Percentiles rank a stretch among this genome's conserved stretches.
Conservation (phyloP, 164 flowering plant genomes). For the Liriodendron chinense region DNA sequence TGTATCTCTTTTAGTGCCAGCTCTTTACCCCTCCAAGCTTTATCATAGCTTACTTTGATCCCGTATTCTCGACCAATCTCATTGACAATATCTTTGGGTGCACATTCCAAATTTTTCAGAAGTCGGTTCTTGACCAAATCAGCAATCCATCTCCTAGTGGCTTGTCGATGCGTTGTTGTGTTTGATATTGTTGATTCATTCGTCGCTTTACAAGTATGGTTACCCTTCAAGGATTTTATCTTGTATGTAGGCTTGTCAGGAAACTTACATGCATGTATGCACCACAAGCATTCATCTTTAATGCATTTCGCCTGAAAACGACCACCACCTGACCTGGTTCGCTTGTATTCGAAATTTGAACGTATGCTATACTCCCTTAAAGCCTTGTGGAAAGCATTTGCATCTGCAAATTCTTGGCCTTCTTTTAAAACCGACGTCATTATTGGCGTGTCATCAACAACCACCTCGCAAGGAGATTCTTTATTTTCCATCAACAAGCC, state of each 20-base stretch:
- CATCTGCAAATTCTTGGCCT: constrained; percentile 6
- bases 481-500: no score
- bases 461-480: not conserved
- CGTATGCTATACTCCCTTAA: not conserved
- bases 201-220: not conserved
- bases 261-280: constrained; percentile 1
- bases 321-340: not conserved
- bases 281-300: not conserved
- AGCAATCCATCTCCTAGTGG: constrained; percentile 2
- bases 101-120: not conserved
- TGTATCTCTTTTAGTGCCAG: not conserved
- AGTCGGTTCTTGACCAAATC: not conserved
- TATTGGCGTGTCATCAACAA: not conserved
- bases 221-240: not conserved
- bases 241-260: not conserved
- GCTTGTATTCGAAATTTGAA: not conserved
- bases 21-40: not conserved
- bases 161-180: not conserved
- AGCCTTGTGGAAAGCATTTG: not conserved
- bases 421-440: not conserved
- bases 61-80: not conserved
- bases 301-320: not conserved
- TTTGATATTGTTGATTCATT: no score
- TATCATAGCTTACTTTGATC: not conserved
- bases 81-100: not conserved